Percentiles rank a stretch among this genome's conserved stretches.
These are phyloP conservation scores for Lachnellula arida DNA, from an alignment of 2,329 filamentous ascomycete genomes.

Conservation along the genomic window DNA sequence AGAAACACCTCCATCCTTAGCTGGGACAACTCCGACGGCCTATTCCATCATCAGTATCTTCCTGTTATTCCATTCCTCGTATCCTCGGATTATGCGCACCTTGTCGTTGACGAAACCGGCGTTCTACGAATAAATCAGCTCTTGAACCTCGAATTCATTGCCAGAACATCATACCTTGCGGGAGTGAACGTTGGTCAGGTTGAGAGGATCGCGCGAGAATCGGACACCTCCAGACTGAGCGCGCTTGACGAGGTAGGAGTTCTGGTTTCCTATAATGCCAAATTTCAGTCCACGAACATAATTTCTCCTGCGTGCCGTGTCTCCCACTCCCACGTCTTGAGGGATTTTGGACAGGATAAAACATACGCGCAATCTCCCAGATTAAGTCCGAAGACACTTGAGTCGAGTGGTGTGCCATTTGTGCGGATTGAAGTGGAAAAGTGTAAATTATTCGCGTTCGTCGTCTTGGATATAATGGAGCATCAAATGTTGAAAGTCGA, in stretches of 20 bases:
- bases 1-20: constrained; percentile 73
- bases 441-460: constrained; percentile 10
- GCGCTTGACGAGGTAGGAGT: constrained; percentile 90
- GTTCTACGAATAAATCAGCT: constrained; percentile 52
- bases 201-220: constrained; percentile 92
- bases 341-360: too few species aligned
- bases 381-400: constrained; percentile 87
- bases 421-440: constrained; percentile 15
- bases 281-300: constrained; percentile 11
- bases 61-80: background rate
- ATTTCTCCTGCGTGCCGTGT: constrained; percentile 1
- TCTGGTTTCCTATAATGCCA: constrained; percentile 65
- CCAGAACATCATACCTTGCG: constrained; percentile 64
- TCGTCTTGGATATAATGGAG: constrained; percentile 3
- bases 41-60: constrained; percentile 22
- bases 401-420: constrained; percentile 50
- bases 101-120: constrained; percentile 92
- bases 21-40: constrained; percentile 76
- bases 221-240: constrained; percentile 71
- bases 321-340: background rate
- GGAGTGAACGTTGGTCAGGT: constrained; percentile 85
- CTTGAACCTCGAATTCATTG: background rate
- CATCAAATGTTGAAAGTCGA: constrained; percentile 8
- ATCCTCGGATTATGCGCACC: constrained; percentile 48
- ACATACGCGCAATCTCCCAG: constrained; percentile 95